Base-by-base conservation (phyloP, 2,329 filamentous ascomycete species). In the Fusarium duplospermum region DNA sequence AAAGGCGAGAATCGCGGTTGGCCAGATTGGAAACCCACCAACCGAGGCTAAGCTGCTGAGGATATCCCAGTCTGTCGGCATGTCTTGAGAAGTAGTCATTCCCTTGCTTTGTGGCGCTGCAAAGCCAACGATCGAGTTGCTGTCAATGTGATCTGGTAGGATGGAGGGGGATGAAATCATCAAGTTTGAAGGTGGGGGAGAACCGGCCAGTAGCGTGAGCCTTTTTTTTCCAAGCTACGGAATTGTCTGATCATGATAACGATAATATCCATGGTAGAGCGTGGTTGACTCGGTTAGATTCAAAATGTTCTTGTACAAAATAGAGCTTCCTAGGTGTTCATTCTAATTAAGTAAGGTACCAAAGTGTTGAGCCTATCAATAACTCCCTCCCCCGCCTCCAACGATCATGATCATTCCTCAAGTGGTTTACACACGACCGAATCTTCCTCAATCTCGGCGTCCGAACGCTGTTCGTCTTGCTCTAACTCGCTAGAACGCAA, bases 101-200 rank as follows among this genome's bases (percentile, higher is more conserved):
- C 6, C 27, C 18, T 31, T 31, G 18, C 18, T 50, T 13, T 10
- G 9, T 24, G 4, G 4, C 16, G 0, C 45, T 6, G 13, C 5
- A 52, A n/a, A 29, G 18, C 9, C 18, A 14, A 31, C 2, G 18
- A 20, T 31, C 27, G 8, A 31, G 27, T 20, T 20, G 18, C 8
- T 6, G 47, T 8, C 18, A 57, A 57, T 35, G 31, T 24, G 52
- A 24, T 57, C 20, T 6, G 52, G 11, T 57, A 20, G 13, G 7
- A 31, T 52, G 52, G 13, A 57, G 20, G 14, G 8, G 27, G 47
- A 54, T 36, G 52, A 57, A 24, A 36, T 57, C 31, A 36, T 57
- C 4, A 13, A 5, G 31, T 36, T 57, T 36, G 13, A 20, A 18
- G 31, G 29, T 31, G 47, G 52, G 52, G 33, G 31, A 57, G 52